Evolutionary conservation across 495 filamentous ascomycete genomes (phyloP), one percentile per base, ranked within the genome.

Genomic region (Xylaria flabelliformis): DNA sequence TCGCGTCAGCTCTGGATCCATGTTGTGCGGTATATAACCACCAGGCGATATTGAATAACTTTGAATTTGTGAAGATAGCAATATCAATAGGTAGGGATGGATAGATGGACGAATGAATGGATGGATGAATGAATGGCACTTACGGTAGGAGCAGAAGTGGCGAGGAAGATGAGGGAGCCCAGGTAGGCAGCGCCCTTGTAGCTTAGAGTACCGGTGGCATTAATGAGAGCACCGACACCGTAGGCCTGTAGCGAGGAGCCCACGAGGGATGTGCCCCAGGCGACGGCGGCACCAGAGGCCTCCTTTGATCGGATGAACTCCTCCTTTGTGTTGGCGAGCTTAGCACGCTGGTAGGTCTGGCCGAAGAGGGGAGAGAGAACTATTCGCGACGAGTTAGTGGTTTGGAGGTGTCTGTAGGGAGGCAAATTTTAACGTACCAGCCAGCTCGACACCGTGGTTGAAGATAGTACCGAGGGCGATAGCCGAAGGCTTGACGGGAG

Each of bases 121-220:
- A n/a, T 17, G 3, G 0, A 17, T 4, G 13, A 4, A 42, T 42
- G 24, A 8, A 17, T 12, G 21, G 8, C 21, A 88, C 93, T 56
- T 91, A 97, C 94, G 70, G 90, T 88, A 61, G 96, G 96, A 67
- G 95, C 94, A 68, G 92, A 88, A 77, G 91, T 95, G 71, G 96
- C 96, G 61, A 94, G 88, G 86, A 99, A 98, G 82, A 99, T 90
- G 77, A 99, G 87, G 48, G 86, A 87, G 66, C 96, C 96, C 46
- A 99, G 84, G 83, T 98, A 99, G 21, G 96, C 93, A 72, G 96
- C 96, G 76, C 96, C 96, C 88, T 97, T 97, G 85, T 98, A 98
- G 83, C 87, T 93, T 67, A 99, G 85, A 51, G 95, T 97, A 72
- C 94, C 94, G 36, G 95, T 97, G 70, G 94, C 93, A 81, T 97